These are phyloP conservation scores for Apiospora kogelbergensis DNA, from an alignment of 2,329 filamentous ascomycete species.

Conservation along the genomic window DNA sequence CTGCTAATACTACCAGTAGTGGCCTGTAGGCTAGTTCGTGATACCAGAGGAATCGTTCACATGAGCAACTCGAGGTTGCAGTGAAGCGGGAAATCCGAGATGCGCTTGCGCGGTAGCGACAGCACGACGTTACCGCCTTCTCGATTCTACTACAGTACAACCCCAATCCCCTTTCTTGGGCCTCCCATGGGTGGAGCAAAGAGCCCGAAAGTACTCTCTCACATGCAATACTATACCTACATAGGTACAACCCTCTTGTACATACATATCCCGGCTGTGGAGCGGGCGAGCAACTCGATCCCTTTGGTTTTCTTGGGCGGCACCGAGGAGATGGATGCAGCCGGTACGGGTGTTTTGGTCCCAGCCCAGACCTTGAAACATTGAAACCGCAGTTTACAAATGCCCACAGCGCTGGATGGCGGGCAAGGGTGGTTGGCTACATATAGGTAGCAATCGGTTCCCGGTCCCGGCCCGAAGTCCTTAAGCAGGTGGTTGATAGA, in stretches of 20 bases:
- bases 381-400: slow-evolving; percentile 1
- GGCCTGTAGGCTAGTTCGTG: background rate
- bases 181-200: background rate
- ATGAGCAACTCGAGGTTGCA: background rate
- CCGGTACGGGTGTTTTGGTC: background rate
- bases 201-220: background rate
- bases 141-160: background rate
- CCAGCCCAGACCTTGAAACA: slow-evolving; percentile 2
- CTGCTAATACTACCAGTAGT: no score
- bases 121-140: background rate
- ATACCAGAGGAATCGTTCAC: slow-evolving; percentile 1
- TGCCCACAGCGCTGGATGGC: background rate
- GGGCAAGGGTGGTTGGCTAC: background rate
- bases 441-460: slow-evolving; percentile 1
- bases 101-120: background rate
- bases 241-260: background rate
- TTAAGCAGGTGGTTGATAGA: background rate
- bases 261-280: background rate
- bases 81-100: background rate
- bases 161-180: background rate
- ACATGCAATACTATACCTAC: background rate
- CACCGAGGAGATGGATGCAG: background rate
- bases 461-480: background rate
- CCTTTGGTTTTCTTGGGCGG: background rate
- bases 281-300: background rate